A percentile compares a stretch with the other conserved stretches of the same genome.
Evolutionary conservation across 495 filamentous ascomycete genomes (phyloP).

Genomic region (Platismatia glauca): DNA sequence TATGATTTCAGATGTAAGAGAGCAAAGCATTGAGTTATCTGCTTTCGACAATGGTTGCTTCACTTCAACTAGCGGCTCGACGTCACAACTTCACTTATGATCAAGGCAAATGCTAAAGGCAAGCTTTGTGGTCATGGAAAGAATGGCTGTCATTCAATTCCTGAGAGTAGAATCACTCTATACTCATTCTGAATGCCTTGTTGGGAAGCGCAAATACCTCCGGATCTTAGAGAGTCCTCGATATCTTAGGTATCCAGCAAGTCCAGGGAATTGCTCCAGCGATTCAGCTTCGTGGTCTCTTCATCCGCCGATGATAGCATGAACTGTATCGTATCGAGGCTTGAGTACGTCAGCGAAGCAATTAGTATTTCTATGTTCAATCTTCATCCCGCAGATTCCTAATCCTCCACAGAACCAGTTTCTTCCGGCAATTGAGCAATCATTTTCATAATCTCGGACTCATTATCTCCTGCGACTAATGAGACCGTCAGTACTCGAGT

Average conservation of each 20-base stretch:
- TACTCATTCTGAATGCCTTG: neutral
- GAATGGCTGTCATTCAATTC: neutral
- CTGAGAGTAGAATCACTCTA: neutral
- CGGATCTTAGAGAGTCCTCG: neutral
- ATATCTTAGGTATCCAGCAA: neutral
- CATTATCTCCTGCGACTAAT: conserved; percentile 51
- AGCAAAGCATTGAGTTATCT: neutral
- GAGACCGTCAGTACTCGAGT: conserved; percentile 26
- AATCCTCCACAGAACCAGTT: conserved; percentile 21
- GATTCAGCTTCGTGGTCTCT: neutral
- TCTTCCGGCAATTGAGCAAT: conserved; percentile 51
- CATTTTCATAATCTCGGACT: conserved; percentile 79
- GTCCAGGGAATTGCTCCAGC: neutral
- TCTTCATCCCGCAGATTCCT: conserved; percentile 3
- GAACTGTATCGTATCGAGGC: neutral
- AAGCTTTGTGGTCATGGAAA: neutral
- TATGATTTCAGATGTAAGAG: neutral
- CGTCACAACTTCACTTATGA: neutral
- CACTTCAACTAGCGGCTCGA: neutral
- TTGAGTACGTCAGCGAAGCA: conserved; percentile 4
- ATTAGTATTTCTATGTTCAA: conserved; percentile 1
- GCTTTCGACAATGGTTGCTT: neutral
- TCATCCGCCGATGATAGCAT: neutral
- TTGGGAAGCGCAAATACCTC: neutral
- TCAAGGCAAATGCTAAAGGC: neutral